These are phyloP conservation scores for Neckera pumila DNA, from an alignment of 225 moss, liverwort and hornwort genomes.

Conservation along the genomic window DNA sequence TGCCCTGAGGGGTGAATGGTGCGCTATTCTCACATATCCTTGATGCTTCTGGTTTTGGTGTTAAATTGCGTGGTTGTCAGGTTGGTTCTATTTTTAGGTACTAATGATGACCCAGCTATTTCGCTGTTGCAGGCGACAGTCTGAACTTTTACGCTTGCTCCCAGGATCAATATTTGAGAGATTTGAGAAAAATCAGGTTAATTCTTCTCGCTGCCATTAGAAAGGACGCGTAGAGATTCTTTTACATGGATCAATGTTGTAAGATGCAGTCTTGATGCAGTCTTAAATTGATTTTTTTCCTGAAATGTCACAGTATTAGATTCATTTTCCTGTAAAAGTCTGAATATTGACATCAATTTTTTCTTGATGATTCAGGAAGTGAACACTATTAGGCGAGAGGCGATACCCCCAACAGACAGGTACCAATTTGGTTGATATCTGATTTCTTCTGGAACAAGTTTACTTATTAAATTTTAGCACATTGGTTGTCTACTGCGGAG, in stretches of 20 bases:
- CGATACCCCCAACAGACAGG: slow-evolving; percentile 45
- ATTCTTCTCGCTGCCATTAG: background rate
- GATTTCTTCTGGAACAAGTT: background rate
- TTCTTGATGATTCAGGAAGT: slow-evolving; percentile 28
- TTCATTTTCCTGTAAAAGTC: background rate
- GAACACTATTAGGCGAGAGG: slow-evolving; percentile 37
- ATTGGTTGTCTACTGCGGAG: background rate
- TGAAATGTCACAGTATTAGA: background rate
- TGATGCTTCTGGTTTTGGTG: background rate
- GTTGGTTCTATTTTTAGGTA: background rate
- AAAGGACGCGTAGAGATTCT: background rate
- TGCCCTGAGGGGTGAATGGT: slow-evolving; percentile 92
- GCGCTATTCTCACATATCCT: slow-evolving; percentile 5
- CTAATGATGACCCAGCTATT: background rate
- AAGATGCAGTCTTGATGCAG: background rate
- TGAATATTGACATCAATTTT: background rate
- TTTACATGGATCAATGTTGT: background rate
- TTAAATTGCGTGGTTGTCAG: background rate
- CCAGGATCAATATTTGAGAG: slow-evolving; percentile 85
- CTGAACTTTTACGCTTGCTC: slow-evolving; percentile 67
- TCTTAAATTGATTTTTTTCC: background rate
- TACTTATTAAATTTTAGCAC: background rate
- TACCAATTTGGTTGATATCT: slow-evolving; percentile 8
- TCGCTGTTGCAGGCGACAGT: slow-evolving; percentile 37
- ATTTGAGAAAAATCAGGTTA: slow-evolving; percentile 41